A percentile compares a stretch with the other conserved stretches of the same genome.
These are phyloP conservation scores for Saccharomyces mikatae DNA, from an alignment of 805 yeast genomes.

Conservation along the genomic window DNA sequence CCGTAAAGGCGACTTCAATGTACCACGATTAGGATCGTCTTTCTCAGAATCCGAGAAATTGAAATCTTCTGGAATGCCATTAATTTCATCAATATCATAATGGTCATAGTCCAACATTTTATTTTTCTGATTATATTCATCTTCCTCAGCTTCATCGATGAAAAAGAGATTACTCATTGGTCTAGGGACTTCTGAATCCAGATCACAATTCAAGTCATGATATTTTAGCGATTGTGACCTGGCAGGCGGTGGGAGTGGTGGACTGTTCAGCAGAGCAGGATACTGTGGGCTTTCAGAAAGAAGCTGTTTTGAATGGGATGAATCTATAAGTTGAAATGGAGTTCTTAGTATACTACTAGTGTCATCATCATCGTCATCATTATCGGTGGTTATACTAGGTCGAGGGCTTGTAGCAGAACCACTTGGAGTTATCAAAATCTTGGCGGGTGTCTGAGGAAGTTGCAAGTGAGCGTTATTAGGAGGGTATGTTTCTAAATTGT, in stretches of 20 bases:
- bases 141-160: constrained; percentile 31
- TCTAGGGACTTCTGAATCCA: constrained; percentile 34
- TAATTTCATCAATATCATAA: constrained; percentile 44
- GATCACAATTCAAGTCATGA: constrained; percentile 31
- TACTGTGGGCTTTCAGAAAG: not conserved
- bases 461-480: not conserved
- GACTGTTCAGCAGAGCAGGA: not conserved
- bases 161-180: constrained; percentile 25
- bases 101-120: constrained; percentile 32
- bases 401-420: not conserved
- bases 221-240: constrained; percentile 29
- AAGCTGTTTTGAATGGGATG: not conserved
- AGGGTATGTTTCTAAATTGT: not conserved
- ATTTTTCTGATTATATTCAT: constrained; percentile 20
- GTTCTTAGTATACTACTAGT: not conserved
- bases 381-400: not conserved
- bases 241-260: constrained; percentile 19
- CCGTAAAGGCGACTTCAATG: constrained; percentile 7
- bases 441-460: not conserved
- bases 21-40: constrained; percentile 2
- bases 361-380: not conserved
- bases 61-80: constrained; percentile 40
- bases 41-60: constrained; percentile 27
- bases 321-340: not conserved
- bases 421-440: not conserved